Base-by-base conservation (phyloP, 257 asterid species). In the Fraxinus pennsylvanica region DNA sequence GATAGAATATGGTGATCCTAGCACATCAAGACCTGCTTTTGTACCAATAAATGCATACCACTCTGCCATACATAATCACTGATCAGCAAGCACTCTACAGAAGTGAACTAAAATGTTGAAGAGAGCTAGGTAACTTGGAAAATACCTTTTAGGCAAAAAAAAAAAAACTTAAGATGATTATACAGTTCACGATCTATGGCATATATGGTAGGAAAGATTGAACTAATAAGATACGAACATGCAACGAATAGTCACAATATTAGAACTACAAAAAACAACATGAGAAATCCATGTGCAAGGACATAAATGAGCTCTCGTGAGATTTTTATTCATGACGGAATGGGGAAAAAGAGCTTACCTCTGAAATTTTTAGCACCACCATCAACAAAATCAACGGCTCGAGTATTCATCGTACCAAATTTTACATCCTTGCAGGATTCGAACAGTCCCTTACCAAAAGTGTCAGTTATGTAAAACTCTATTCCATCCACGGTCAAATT, bases 371-470 rank as follows among this genome's bases (percentile, higher is more conserved):
- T 87, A 76, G 99, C 99, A 78, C 99, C 98, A 79, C 92, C 96
- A 61, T 98, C 99, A 32, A 95, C 88, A 82, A 93, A 93, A 72
- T 95, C 99, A 47, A 95, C 91, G 29, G 97, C 98, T 80, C 96
- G 95, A 63, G 97, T 90, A 81, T 95, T 95, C 98, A 92, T 92
- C 73, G 98, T 87, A 74, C 99, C 97, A 73, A 95, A 93, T 81
- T 95, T 95, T 17, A 95, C 98, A 4, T 95, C 98, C 89, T 95
- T 95, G 93, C 99, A 95, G 69, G 99, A 93, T 76, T 95, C 99
- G 80, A 74, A 93, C 86, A 95, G 69, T 70, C 90, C 97, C 83
- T 80, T 84, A 5, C 99, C 99, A 84, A 93, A 93, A 78, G 83
- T 19, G 76, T 95, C 97, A 8, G 91, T 80, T 73, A 95, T 86